Evolutionary conservation across 352 stramenopile genomes (phyloP).

Genomic region (Phytophthora tentaculata): DNA sequence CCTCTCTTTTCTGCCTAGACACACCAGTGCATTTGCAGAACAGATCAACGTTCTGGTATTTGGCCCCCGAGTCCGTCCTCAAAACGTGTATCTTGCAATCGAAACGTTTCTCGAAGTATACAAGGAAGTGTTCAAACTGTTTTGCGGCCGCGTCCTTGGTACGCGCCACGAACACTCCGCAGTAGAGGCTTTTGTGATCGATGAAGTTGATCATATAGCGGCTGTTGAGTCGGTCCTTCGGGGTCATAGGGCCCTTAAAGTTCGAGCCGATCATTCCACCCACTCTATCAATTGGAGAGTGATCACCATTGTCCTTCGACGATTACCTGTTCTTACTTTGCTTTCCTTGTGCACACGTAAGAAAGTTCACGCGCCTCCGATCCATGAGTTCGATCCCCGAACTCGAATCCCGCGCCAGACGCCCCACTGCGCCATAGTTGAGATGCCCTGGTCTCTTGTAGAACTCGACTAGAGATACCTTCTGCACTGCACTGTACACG

Average conservation of each 20-base stretch:
- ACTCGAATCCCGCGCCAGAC: not conserved
- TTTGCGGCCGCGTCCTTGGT: not conserved
- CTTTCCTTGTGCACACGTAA: conserved; percentile 6
- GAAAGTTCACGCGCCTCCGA: not conserved
- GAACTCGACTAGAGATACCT: not conserved
- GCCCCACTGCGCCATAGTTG: conserved; percentile 5
- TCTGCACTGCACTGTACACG: no score
- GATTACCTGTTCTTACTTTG: conserved; percentile 12
- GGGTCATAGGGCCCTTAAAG: not conserved
- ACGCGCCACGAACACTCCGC: not conserved
- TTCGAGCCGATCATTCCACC: not conserved
- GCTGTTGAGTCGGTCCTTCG: not conserved
- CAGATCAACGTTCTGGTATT: no score
- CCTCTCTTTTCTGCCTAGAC: no score
- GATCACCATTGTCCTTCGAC: not conserved
- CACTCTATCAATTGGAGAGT: not conserved
- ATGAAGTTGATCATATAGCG: not conserved
- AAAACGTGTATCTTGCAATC: not conserved
- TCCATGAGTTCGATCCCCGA: conserved; percentile 3
- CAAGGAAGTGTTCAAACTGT: not conserved
- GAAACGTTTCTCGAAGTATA: not conserved
- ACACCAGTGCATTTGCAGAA: no score
- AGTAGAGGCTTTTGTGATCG: not conserved
- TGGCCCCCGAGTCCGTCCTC: no score
- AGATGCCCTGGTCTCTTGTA: not conserved